Conservation (phyloP, 192 early-diverging fungal species). For the Coemansia sp. region DNA sequence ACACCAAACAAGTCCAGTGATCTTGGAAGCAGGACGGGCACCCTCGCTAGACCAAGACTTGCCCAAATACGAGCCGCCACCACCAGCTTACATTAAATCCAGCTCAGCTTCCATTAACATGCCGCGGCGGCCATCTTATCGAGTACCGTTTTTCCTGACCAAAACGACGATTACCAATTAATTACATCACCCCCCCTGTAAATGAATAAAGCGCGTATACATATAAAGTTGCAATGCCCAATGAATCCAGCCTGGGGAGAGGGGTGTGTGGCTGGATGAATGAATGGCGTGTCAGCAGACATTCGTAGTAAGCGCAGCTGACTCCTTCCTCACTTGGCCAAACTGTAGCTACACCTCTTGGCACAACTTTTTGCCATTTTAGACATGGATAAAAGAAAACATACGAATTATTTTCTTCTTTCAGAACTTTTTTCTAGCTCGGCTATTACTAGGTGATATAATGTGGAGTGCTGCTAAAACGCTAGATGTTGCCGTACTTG, state of each 20-base stretch:
- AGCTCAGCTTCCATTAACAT: not conserved
- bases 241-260: not conserved
- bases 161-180: slow-evolving; percentile 1
- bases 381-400: not conserved
- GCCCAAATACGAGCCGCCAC: slow-evolving; percentile 42
- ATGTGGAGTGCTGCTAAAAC: slow-evolving; percentile 32
- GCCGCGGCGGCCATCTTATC: not conserved
- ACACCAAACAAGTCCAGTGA: not conserved
- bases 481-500: slow-evolving; percentile 32
- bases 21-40: not conserved
- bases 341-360: not conserved
- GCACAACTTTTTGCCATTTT: not conserved
- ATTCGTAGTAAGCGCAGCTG: not conserved
- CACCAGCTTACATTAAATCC: slow-evolving; percentile 26
- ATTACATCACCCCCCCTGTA: not conserved
- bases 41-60: slow-evolving; percentile 12
- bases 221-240: too few relatives aligned
- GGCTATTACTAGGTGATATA: not conserved
- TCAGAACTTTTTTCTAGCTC: not conserved
- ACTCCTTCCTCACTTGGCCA: not conserved
- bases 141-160: not conserved
- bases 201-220: too few relatives aligned
- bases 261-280: not conserved
- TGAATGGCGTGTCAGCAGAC: not conserved
- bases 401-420: not conserved